Conservation (phyloP, 2,329 filamentous ascomycete species). For the Penicillium oxalicum region DNA sequence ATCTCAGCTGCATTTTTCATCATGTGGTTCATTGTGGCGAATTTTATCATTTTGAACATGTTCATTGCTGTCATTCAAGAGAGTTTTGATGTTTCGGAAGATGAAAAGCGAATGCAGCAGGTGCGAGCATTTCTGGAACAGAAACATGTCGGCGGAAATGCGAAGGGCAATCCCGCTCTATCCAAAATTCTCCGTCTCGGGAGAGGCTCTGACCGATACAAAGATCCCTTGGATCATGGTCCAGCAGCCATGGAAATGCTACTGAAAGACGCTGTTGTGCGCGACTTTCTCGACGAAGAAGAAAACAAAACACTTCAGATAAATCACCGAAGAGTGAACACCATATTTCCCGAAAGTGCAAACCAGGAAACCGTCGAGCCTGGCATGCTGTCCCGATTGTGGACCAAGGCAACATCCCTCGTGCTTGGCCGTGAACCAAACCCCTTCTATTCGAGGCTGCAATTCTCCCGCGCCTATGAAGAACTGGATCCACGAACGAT, state of each 20-base stretch:
- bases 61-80: constrained; percentile 99
- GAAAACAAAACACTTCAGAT: constrained; percentile 28
- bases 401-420: constrained; percentile 53
- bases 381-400: constrained; percentile 55
- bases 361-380: constrained; percentile 46
- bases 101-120: constrained; percentile 94
- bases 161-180: constrained; percentile 60
- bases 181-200: constrained; percentile 58
- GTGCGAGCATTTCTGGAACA: constrained; percentile 90
- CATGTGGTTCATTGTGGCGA: constrained; percentile 90
- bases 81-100: constrained; percentile 97
- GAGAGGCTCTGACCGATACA: constrained; percentile 55
- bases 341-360: constrained; percentile 19
- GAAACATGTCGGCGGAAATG: constrained; percentile 69
- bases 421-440: constrained; percentile 72
- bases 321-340: constrained; percentile 22
- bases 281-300: constrained; percentile 83
- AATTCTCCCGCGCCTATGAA: constrained; percentile 65
- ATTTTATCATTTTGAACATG: constrained; percentile 97
- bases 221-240: constrained; percentile 85
- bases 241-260: constrained; percentile 93
- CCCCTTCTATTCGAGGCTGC: constrained; percentile 84
- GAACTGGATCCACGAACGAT: constrained; percentile 77
- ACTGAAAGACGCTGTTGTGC: constrained; percentile 89
- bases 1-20: constrained; percentile 87